Evolutionary conservation across 148 eudicot genomes (phyloP), one percentile per base, ranked within the genome.

Genomic region (Camellia granthamiana): DNA sequence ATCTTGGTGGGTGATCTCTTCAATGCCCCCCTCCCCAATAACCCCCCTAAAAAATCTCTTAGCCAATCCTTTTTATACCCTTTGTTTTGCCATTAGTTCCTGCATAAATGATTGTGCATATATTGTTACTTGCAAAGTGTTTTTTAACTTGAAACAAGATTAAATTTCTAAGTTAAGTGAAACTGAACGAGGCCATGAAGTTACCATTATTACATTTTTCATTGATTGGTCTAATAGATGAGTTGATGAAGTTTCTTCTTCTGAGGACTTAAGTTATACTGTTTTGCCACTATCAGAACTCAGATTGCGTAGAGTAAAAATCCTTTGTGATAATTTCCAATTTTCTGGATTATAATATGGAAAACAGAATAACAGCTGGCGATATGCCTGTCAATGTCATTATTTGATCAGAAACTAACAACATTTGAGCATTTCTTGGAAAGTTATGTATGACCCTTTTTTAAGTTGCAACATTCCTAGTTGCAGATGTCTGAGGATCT

Each of bases 1-100:
- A 93, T 79, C 86, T 96, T 44, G 96, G 98, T 95, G 83, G 82
- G 97, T 81, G 62, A 69, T 61, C 60, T 63, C 43, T 65, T 76
- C 72, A 70, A 69, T 0, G 59, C 51, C 2, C n/a, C 23, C 56
- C 15, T 11, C n/a, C 7, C 19, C 11, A 14, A 15, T 30, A 30
- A 30, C 38, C 38, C 38, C 38, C 60, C 43, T 13, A 49, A 49
- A 49, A 7, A 49, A 49, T 49, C 7, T 49, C 52, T 49, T 49
- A 49, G 5, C 6, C 52, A 49, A 49, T 7, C 52, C 7, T 49
- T 49, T 49, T 2, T 14, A 23, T 67, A 19, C 43, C 74, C 42
- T 76, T 42, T 65, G 21, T 4, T 55, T 77, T 72, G 56, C 13
- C 19, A 73, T 23, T 42, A 46, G 42, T 18, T 73, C 41, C 54